Base-by-base conservation (phyloP, 148 eudicot genomes). In the Vaccinium darrowii region DNA sequence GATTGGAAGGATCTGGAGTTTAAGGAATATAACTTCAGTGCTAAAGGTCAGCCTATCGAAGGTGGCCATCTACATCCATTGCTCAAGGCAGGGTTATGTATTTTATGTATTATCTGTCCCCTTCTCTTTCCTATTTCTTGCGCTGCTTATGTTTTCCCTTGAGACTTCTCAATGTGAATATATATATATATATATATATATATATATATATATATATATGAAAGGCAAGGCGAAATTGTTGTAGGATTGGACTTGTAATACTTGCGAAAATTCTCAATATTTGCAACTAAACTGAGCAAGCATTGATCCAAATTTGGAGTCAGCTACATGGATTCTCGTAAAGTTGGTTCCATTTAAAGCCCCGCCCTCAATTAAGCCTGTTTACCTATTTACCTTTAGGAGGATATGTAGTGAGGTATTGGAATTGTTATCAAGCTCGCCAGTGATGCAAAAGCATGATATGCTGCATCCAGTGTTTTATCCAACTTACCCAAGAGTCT, bases 51-150 rank as follows among this genome's bases (percentile, higher is more conserved):
- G 75, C 96, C 94, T 25, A 30, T 89, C 76, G 99, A 94, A 82
- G 93, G 95, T 86, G 99, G 99, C 84, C 92, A 92, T 84, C 93
- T 97, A 81, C 98, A 97, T 88, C 94, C 99, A 49, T 89, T 97
- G 90, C 94, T 94, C 82, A 97, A 97, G 98, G 99, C 92, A 89
- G 84, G 91, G 80, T 53, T 84, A 69, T 79, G 39, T 52, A 47
- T 83, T 79, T 53, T 84, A 69, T 79, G 39, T 52, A 47, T 83
- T 79, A 58, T 39, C 39, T 67, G 8, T 77, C 30, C 75, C 11
- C 1, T 81, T 47, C 58, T 23, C 3, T 4, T 8, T 25, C 53
- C 81, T 39, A 84, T 54, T 53, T 36, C 73, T 39, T 56, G 16
- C 5, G 69, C 76, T n/a, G 15, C 21, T 53, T 13, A 43, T 73